Conservation (phyloP, 2,329 filamentous ascomycete species). For the Tolypocladium tundrense region DNA sequence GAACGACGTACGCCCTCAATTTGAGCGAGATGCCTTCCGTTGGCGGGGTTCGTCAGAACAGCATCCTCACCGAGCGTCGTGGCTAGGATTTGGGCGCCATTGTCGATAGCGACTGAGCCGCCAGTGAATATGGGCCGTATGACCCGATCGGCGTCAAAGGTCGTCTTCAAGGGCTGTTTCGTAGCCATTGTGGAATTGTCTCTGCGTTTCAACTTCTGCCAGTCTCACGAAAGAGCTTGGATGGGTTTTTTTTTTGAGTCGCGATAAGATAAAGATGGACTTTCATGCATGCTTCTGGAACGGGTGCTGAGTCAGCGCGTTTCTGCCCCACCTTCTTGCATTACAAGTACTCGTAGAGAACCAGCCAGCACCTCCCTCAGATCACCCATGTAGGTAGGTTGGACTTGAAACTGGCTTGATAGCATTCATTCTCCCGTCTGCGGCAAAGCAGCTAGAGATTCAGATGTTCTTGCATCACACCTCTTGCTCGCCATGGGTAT, state of each 20-base stretch:
- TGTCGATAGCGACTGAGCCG: constrained; percentile 74
- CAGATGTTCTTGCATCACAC: background rate
- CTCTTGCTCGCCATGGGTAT: constrained; percentile 32
- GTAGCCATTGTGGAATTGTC: constrained; percentile 36
- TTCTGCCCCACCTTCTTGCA: background rate
- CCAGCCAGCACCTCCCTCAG: background rate
- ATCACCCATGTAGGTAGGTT: background rate
- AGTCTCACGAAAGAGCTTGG: background rate
- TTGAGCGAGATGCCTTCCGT: constrained; percentile 69
- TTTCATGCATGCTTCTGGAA: background rate
- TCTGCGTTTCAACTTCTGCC: background rate
- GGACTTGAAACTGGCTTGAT: background rate
- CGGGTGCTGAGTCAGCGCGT: background rate
- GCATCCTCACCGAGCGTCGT: constrained; percentile 89
- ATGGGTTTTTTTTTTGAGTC: constrained; percentile 2
- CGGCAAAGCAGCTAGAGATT: background rate
- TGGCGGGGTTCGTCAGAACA: constrained; percentile 74
- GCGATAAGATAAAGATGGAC: constrained; percentile 1
- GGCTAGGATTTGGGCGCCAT: constrained; percentile 70
- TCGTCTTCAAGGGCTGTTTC: constrained; percentile 65
- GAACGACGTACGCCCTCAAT: constrained; percentile 66
- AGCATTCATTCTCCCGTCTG: background rate
- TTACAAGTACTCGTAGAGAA: background rate
- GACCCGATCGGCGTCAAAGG: constrained; percentile 73
- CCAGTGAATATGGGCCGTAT: constrained; percentile 93